These are phyloP conservation scores for Yamadazyma phyllophila DNA, from an alignment of 805 yeast genomes.

Conservation along the genomic window DNA sequence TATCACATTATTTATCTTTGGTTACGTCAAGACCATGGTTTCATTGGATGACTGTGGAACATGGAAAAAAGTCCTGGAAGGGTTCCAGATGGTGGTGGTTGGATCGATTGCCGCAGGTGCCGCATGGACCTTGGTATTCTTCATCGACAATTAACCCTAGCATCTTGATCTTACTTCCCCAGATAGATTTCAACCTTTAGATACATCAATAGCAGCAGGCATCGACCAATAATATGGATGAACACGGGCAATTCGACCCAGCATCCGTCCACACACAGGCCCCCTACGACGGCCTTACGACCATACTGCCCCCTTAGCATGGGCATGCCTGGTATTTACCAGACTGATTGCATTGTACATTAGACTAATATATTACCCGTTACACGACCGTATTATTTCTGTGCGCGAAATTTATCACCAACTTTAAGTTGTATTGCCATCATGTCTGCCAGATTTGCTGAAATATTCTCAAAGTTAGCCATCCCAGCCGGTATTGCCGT, in stretches of 20 bases:
- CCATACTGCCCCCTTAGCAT: too few species aligned
- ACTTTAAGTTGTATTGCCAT: background rate
- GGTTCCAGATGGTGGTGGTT: slow-evolving; percentile 86
- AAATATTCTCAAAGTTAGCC: slow-evolving; percentile 48
- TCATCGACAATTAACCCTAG: slow-evolving; percentile 46
- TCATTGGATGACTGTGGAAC: slow-evolving; percentile 73
- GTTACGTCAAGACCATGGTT: slow-evolving; percentile 77
- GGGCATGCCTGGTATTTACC: background rate
- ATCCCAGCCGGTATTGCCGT: slow-evolving; percentile 69
- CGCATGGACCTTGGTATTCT: slow-evolving; percentile 88
- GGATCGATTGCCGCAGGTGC: slow-evolving; percentile 98
- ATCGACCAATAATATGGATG: too few species aligned
- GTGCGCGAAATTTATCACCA: too few species aligned
- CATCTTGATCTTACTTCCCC: too few species aligned
- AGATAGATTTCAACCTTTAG: too few species aligned
- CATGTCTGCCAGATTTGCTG: slow-evolving; percentile 39
- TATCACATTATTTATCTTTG: slow-evolving; percentile 82
- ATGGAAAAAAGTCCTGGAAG: slow-evolving; percentile 65
- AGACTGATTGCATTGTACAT: slow-evolving; percentile 4
- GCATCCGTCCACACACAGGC: too few species aligned
- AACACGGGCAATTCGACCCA: too few species aligned
- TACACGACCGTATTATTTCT: background rate
- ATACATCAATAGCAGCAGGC: too few species aligned
- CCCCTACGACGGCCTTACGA: too few species aligned
- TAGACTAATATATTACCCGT: slow-evolving; percentile 1